Conservation (phyloP, 2,329 filamentous ascomycete genomes). For the Ophiostoma triangulosporum region DNA sequence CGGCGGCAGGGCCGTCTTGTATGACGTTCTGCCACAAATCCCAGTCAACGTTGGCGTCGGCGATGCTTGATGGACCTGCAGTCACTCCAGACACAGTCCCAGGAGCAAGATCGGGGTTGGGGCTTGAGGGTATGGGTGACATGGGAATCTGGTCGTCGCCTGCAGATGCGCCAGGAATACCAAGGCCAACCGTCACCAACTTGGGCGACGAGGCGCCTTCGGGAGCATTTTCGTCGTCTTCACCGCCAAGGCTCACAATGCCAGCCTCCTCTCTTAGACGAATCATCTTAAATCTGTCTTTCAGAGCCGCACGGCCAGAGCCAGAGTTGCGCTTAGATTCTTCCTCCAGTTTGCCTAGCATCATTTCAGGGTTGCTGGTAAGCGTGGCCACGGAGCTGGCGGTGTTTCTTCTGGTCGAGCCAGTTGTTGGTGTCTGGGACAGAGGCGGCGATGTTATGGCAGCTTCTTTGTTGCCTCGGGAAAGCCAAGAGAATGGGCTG, state of each 20-base stretch:
- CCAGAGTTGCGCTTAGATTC: constrained; percentile 30
- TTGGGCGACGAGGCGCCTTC: constrained; percentile 16
- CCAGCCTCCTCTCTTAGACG: constrained; percentile 58
- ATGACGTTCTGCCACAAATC: constrained; percentile 95
- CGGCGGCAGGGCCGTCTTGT: constrained; percentile 80
- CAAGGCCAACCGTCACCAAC: neutral
- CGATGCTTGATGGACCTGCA: constrained; percentile 56
- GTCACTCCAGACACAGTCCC: constrained; percentile 76
- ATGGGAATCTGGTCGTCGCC: constrained; percentile 18
- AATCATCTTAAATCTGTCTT: constrained; percentile 66
- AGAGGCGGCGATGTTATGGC: constrained; percentile 28
- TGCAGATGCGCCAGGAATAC: neutral
- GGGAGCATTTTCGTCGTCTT: constrained; percentile 36
- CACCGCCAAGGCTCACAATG: constrained; percentile 15
- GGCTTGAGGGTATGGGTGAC: constrained; percentile 45
- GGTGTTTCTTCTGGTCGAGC: constrained; percentile 54
- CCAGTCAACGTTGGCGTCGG: constrained; percentile 74
- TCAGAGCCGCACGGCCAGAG: constrained; percentile 49
- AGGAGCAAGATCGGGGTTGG: constrained; percentile 61
- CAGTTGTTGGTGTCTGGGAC: constrained; percentile 33
- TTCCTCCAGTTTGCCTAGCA: constrained; percentile 63
- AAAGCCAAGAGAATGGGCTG: constrained; percentile 78
- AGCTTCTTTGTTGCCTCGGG: constrained; percentile 49
- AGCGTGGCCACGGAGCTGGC: constrained; percentile 67
- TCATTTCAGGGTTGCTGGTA: constrained; percentile 69